Evolutionary conservation across 2,329 filamentous ascomycete species (phyloP).

Genomic region (Paraconiothyrium brasiliense): DNA sequence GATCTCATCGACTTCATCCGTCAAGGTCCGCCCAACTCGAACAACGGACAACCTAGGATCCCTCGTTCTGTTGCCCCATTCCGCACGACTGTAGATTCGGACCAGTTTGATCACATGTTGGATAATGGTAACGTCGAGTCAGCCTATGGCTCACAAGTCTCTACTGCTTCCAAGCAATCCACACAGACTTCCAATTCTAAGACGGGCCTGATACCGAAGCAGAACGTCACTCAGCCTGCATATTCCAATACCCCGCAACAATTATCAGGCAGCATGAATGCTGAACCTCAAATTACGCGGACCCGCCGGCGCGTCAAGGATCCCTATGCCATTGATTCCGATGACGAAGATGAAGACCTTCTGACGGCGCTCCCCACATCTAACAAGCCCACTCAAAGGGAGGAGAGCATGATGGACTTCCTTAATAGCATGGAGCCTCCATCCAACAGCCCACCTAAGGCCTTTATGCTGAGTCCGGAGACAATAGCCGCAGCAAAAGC

Average conservation of each 20-base stretch:
- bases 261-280: slow-evolving; percentile 44
- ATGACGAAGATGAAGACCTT: slow-evolving; percentile 60
- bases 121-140: slow-evolving; percentile 45
- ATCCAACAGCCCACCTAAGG: slow-evolving; percentile 39
- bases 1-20: slow-evolving; percentile 97
- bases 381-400: slow-evolving; percentile 36
- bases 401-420: slow-evolving; percentile 76
- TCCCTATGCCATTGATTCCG: slow-evolving; percentile 87
- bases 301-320: slow-evolving; percentile 84
- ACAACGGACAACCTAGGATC: slow-evolving; percentile 73
- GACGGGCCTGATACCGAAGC: slow-evolving; percentile 68
- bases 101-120: slow-evolving; percentile 67
- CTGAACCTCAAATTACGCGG: slow-evolving; percentile 68
- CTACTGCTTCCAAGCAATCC: slow-evolving; percentile 53
- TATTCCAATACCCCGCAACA: slow-evolving; percentile 49
- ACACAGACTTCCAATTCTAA: slow-evolving; percentile 76
- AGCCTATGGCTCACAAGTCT: slow-evolving; percentile 47
- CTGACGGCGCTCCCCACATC: slow-evolving; percentile 57
- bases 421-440: slow-evolving; percentile 75
- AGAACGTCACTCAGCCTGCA: slow-evolving; percentile 46
- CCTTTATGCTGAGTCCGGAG: slow-evolving; percentile 44
- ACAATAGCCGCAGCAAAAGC: slow-evolving; percentile 46
- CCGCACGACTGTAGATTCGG: slow-evolving; percentile 84
- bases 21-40: slow-evolving; percentile 75
- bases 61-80: slow-evolving; percentile 86